Evolutionary conservation across 805 yeast species (phyloP), one percentile per base, ranked within the genome.

Genomic region (Blastobotrys terrestris): DNA sequence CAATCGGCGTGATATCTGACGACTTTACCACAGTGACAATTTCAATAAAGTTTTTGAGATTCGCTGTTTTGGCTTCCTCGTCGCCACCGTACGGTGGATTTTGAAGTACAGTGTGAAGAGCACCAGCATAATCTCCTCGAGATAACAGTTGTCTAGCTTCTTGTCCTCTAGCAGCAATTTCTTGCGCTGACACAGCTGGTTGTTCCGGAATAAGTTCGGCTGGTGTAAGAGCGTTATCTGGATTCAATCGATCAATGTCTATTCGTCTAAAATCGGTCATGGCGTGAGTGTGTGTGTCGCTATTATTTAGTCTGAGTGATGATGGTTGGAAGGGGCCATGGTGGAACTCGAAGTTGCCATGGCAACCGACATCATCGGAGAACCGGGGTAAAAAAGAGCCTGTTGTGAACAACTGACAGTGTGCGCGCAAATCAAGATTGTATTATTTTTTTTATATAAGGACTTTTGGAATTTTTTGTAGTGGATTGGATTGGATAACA

Each of bases 221-320:
- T 45, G 76, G 75, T 31, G 84, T 75, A 57, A 87, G 69, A 15
- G 72, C 73, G 60, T 78, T 79, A 46, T 91, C 96, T 2, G 95
- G 87, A 65, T 91, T 97, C 59, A 82, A 83, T 15, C 89, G 87
- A 69, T 94, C 98, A 51, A 94, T 83, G 68, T 94, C 96, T 61
- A 92, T 88, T 77, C 94, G 83, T 79, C 99, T 63, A 58, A 71
- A 72, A 57, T 57, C 58, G 21, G 51, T 47, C 44, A 48, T 46
- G 8, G n/a, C 14, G 16, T 7, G 13, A 14, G 18, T n/a, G n/a
- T n/a, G n/a, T n/a, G n/a, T n/a, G n/a, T n/a, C n/a, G n/a, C n/a
- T 11, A 11, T 13, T 7, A 11, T 41, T 8, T 11, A 8, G 44
- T 11, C 22, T 44, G 20, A 19, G 31, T 7, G 48, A 7, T 46